Base-by-base conservation (phyloP, 169 alveolate genomes). In the Theileria sp. region DNA sequence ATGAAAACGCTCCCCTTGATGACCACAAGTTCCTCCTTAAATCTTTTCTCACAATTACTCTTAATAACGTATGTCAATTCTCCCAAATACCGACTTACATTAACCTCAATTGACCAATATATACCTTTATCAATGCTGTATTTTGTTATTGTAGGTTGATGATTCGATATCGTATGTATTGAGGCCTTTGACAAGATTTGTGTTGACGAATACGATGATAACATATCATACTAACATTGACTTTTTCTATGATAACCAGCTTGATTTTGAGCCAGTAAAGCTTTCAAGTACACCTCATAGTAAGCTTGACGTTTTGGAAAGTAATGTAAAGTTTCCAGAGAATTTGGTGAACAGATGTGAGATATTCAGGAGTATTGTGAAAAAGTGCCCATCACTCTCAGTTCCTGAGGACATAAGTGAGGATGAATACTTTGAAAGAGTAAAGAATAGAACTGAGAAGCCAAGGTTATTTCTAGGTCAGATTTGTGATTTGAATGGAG, bases 401-500 rank as follows among this genome's bases (percentile, higher is more conserved):
- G 30, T 66, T 2, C 75, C 51, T 0, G 75, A 44, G 58, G 64
- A 10, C 8, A 21, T 25, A 8, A 58, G 34, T 8, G 75, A 66
- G 44, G 44, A 21, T 6, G 51, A 28, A 19, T n/a, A 32, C 4
- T 71, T 12, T 36, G 36, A 71, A 6, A 50, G 51, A 5, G 9
- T 71, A 21, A 71, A 19, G 4, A 19, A 58, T 26, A 19, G 13
- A 32, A 9, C 30, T 17, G 77, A 32, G 17, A 32, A 58, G 0
- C 15, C 30, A 19, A 79, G 54, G 13, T 19, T 73, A 28, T 82
- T 70, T 56, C 30, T 82, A 49, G 88, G 72, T 36, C 88, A 82
- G 32, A n/a, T 69, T 25, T 82, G 88, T 58, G 72, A 60, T 32
- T 32, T 82, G 36, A 75, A 78, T 19, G 88, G 88, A 28, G 75